A percentile compares a stretch with the other conserved stretches of the same genome.
phyloP scores from a whole-genome alignment of 495 filamentous ascomycete genomes.

The Hyaloscypha finlandica region DNA sequence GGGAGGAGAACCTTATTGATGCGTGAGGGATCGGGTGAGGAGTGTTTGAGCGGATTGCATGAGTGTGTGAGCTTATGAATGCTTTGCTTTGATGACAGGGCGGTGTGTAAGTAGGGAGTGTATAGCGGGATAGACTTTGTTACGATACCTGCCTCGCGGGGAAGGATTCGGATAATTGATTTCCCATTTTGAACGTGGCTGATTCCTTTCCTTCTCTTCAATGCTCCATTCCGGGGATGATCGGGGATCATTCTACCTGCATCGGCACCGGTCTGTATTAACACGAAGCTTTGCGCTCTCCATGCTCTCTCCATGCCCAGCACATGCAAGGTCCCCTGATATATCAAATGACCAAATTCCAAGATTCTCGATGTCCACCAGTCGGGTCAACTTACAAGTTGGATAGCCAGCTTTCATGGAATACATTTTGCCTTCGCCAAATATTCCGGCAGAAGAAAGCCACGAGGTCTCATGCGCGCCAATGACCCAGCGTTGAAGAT shows the following conservation, averaged over 20 bases:
- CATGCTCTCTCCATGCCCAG: background rate
- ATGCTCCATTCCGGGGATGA: too few species aligned
- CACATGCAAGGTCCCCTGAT: background rate
- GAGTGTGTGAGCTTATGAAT: constrained; percentile 1
- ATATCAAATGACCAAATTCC: background rate
- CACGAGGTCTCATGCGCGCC: constrained; percentile 17
- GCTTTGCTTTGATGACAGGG: constrained; percentile 7
- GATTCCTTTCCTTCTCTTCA: too few species aligned
- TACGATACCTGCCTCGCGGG: background rate
- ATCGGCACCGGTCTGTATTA: background rate
- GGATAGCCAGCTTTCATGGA: background rate
- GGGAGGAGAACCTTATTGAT: constrained; percentile 70
- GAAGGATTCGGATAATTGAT: background rate
- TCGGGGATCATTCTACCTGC: too few species aligned
- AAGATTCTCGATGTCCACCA: background rate
- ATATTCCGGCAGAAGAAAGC: background rate
- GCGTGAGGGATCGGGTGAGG: constrained; percentile 29
- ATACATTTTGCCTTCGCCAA: background rate
- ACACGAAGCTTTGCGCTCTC: background rate
- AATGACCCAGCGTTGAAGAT: background rate
- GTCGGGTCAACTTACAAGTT: constrained; percentile 10
- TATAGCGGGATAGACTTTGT: constrained; percentile 23
- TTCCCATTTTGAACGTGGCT: background rate
- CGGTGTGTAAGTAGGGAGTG: constrained; percentile 27
- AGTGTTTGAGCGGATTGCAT: constrained; percentile 8